Conservation (phyloP, 768 basidiomycete species). For the Rhizopogon vulgaris region DNA sequence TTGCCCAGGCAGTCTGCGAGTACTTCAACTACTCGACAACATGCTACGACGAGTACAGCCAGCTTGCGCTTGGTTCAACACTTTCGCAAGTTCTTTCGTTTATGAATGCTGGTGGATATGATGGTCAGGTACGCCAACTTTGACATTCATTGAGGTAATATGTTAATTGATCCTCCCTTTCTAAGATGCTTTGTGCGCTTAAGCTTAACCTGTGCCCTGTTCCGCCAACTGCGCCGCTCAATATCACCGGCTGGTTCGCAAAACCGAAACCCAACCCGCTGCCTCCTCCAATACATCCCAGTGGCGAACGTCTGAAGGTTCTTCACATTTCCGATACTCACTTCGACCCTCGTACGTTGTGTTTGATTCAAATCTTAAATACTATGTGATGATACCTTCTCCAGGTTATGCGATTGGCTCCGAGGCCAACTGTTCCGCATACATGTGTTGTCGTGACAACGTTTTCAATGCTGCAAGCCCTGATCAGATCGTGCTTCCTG, state of each 20-base stretch:
- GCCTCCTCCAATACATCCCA: slow-evolving; percentile 34
- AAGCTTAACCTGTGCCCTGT: slow-evolving; percentile 31
- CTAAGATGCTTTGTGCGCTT: slow-evolving; percentile 28
- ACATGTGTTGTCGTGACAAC: slow-evolving; percentile 56
- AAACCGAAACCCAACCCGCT: slow-evolving; percentile 45
- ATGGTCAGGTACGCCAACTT: slow-evolving; percentile 35
- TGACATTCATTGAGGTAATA: background rate
- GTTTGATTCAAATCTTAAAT: background rate
- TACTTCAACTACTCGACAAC: slow-evolving; percentile 31
- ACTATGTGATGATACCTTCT: background rate
- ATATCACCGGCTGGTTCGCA: slow-evolving; percentile 43
- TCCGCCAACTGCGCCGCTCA: slow-evolving; percentile 34
- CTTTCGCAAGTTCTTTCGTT: slow-evolving; percentile 43
- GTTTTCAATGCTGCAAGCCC: slow-evolving; percentile 42
- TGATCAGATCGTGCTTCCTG: slow-evolving; percentile 42
- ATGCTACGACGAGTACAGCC: slow-evolving; percentile 30
- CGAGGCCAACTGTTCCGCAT: slow-evolving; percentile 63
- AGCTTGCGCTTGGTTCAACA: slow-evolving; percentile 33
- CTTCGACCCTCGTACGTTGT: slow-evolving; percentile 40
- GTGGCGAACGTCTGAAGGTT: slow-evolving; percentile 41
- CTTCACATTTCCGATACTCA: slow-evolving; percentile 46
- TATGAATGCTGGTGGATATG: slow-evolving; percentile 41
- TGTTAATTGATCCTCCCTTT: background rate
- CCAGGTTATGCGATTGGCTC: slow-evolving; percentile 62
- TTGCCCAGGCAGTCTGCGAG: slow-evolving; percentile 37